phyloP scores from a whole-genome alignment of 1,284 basidiomycete genomes.

The Xerocomus amazonicus region DNA sequence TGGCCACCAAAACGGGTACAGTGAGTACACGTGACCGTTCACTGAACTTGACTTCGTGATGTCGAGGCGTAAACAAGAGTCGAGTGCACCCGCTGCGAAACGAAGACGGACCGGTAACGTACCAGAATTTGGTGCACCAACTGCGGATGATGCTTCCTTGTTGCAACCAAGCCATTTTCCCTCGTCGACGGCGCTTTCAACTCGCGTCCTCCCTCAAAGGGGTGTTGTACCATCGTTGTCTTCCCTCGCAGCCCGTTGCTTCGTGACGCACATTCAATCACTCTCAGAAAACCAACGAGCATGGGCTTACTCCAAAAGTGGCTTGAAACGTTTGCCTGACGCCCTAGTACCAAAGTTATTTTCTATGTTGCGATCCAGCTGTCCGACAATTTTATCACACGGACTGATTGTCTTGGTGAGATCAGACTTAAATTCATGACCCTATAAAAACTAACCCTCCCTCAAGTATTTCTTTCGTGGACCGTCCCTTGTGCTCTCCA shows the following conservation, averaged over 20 bases:
- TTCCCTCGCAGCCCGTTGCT: conserved; percentile 48
- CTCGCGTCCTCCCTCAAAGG: conserved; percentile 35
- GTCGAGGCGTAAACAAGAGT: no score
- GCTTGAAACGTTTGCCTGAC: conserved; percentile 52
- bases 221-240: conserved; percentile 41
- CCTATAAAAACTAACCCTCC: conserved; percentile 1
- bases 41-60: no score
- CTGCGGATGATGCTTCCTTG: conserved; percentile 39
- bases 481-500: conserved; percentile 44
- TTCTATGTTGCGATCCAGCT: conserved; percentile 43
- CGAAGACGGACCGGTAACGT: conserved; percentile 28
- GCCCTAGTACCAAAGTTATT: conserved; percentile 49
- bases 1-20: no score
- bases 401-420: conserved; percentile 55
- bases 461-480: conserved; percentile 62
- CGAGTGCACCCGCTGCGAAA: conserved; percentile 16
- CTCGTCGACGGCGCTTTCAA: conserved; percentile 51
- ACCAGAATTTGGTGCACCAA: conserved; percentile 39
- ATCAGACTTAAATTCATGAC: neutral
- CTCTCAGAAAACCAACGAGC: conserved; percentile 38
- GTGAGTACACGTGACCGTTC: no score
- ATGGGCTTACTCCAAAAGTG: conserved; percentile 39
- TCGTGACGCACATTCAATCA: conserved; percentile 43
- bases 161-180: conserved; percentile 36
- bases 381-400: conserved; percentile 50